These are phyloP conservation scores for Casaregolazyma suthepensis DNA, from an alignment of 1,139 yeast genomes.

Conservation along the genomic window DNA sequence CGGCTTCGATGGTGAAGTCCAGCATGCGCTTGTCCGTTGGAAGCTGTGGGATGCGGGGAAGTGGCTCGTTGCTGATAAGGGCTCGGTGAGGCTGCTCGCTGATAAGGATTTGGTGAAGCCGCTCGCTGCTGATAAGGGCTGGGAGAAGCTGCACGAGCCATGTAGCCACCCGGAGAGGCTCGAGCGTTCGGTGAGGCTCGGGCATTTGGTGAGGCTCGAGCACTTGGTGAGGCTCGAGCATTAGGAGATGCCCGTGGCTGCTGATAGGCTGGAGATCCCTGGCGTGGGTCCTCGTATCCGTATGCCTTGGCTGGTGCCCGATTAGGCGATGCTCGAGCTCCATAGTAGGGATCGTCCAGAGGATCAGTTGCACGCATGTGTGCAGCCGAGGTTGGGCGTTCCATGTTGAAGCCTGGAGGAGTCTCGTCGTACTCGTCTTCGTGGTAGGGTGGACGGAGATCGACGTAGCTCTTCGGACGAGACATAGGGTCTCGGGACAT, in stretches of 20 bases:
- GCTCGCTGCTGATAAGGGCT: conserved; percentile 15
- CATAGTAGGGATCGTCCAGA: not conserved
- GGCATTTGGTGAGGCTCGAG: not conserved
- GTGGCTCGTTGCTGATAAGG: conserved; percentile 8
- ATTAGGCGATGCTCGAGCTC: not conserved
- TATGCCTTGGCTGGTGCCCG: not conserved
- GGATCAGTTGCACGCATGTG: not conserved
- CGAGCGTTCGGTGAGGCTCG: not conserved
- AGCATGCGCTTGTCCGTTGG: conserved; percentile 15
- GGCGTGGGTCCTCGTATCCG: not conserved
- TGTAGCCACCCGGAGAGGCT: not conserved
- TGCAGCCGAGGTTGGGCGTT: not conserved
- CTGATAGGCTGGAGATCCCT: not conserved
- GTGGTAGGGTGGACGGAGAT: conserved; percentile 9
- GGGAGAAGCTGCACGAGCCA: conserved; percentile 14
- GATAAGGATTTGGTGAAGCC: conserved; percentile 8
- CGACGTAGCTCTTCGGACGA: conserved; percentile 18
- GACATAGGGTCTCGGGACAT: too few relatives aligned
- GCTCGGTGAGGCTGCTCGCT: conserved; percentile 10
- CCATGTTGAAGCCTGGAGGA: not conserved
- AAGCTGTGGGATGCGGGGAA: conserved; percentile 13
- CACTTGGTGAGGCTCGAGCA: not conserved
- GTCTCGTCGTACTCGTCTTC: conserved; percentile 2
- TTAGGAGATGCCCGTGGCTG: not conserved
- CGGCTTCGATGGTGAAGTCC: conserved; percentile 19